Evolutionary conservation across 108 stramenopile genomes (phyloP), one percentile per base, ranked within the genome.

Genomic region (Nitzschia palea): DNA sequence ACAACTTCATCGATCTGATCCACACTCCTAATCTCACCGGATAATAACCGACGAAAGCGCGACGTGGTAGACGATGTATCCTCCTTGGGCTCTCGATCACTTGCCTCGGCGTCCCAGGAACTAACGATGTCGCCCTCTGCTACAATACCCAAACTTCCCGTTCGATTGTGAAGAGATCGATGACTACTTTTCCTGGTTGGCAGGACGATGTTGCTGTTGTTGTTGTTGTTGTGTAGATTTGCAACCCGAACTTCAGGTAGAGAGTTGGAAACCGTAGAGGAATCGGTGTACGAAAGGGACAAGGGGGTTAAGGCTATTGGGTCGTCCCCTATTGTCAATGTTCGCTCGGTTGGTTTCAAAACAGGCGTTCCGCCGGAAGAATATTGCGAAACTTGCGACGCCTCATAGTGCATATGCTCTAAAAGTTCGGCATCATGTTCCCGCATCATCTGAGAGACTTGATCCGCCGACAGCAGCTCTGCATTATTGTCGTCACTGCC

Each of bases 391-490:
- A 74, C 73, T 42, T 74, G 59, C 5, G 73, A 74, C 1, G 73
- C 44, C 6, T 65, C 73, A 60, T 74, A 69, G 37, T 76, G 80
- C 65, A 81, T 81, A 33, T 51, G 40, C 32, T 81, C 80, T 48
- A 81, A 34, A 20, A 81, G 37, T 28, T 81, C 75, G n/a, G 80
- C 80, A 69, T 81, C 80, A 65, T 76, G 70, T 40, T 76, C 75
- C 34, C 80, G 43, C 75, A 81, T 76, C 26, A 75, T 20, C 22
- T 32, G 45, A 6, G 65, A 53, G 6, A 72, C 51, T 20, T 56
- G 42, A 33, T 53, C 65, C 26, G 18, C 34, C 3, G 62, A 42
- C 17, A 56, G n/a, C 31, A 31, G 31, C 2, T 56, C 55, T 33
- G 12, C 55, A 18, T n/a, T n/a, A n/a, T n/a, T n/a, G n/a, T n/a